Percentiles rank a stretch among this genome's conserved stretches.
phyloP scores from a whole-genome alignment of 2,329 filamentous ascomycete species.

The Fusarium nelsonii region DNA sequence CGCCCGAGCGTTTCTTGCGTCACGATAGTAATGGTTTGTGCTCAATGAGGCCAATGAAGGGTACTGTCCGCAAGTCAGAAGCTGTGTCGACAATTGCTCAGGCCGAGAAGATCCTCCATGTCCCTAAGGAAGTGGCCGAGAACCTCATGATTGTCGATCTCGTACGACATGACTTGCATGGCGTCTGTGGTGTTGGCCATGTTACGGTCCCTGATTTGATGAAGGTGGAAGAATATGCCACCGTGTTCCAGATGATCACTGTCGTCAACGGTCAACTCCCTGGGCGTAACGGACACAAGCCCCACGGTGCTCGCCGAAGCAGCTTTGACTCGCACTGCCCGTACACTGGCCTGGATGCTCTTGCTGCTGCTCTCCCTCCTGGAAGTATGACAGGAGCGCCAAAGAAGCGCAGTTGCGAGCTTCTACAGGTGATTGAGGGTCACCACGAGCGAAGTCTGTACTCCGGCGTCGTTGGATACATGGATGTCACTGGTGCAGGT shows the following conservation, averaged over 20 bases:
- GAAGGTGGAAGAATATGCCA: slow-evolving; percentile 89
- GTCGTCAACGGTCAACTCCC: slow-evolving; percentile 80
- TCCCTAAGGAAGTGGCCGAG: slow-evolving; percentile 92
- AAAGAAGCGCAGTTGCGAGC: slow-evolving; percentile 91
- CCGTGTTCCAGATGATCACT: slow-evolving; percentile 91
- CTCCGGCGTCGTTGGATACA: slow-evolving; percentile 89
- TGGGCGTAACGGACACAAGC: slow-evolving; percentile 27
- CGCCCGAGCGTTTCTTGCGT: slow-evolving; percentile 88
- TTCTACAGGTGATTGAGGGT: slow-evolving; percentile 77
- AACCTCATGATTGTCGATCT: slow-evolving; percentile 99
- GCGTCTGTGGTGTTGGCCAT: slow-evolving; percentile 80
- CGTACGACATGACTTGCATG: slow-evolving; percentile 92
- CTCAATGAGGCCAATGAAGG: slow-evolving; percentile 94
- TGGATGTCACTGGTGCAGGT: slow-evolving; percentile 85
- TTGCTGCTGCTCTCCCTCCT: slow-evolving; percentile 83
- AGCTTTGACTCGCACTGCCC: slow-evolving; percentile 20
- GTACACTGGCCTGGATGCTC: slow-evolving; percentile 77
- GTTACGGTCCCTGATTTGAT: slow-evolving; percentile 84
- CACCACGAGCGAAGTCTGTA: slow-evolving; percentile 78
- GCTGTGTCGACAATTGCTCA: slow-evolving; percentile 75
- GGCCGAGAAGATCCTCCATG: slow-evolving; percentile 78
- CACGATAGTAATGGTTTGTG: slow-evolving; percentile 66
- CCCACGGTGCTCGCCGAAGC: slow-evolving; percentile 13
- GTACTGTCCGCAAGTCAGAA: slow-evolving; percentile 85
- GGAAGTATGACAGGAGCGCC: slow-evolving; percentile 98